Evolutionary conservation across 1,284 basidiomycete species (phyloP), one percentile per base, ranked within the genome.

Genomic region (Apiotrichum laibachii): DNA sequence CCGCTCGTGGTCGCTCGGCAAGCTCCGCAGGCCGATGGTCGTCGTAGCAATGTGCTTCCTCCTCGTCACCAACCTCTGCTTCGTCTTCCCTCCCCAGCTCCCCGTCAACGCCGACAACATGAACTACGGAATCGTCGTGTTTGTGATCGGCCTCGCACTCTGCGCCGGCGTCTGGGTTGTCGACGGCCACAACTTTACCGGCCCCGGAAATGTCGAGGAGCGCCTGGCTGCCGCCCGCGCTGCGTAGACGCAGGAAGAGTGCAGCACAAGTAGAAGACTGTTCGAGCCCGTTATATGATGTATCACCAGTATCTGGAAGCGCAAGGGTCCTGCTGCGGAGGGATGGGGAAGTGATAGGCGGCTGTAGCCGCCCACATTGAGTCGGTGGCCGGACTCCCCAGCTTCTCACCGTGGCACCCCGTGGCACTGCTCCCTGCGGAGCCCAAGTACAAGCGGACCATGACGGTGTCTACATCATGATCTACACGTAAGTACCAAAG

Each of bases 31-130:
- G 0, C 75, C 71, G 0, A 61, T 76, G 50, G 68, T 74, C 64
- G 80, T 80, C 57, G 46, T 72, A 35, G 71, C 76, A 1, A 65
- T 82, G 34, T 53, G 64, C 12, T 82, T 81, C 62, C 75, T 75
- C 2, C 43, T 71, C 12, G 56, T 81, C 37, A 82, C 80, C 6
- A 72, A 72, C 26, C 75, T 81, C 31, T 81, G 81, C 70, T 82
- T 82, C 77, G 60, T 81, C 34, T 81, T 82, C 76, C 81, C 81
- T 2, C 79, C 80, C 10, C 75, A 69, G 11, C 56, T 79, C 0
- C 79, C 79, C 9, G 73, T 77, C 4, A 72, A 68, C 8, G 74
- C 70, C 3, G 64, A 62, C 16, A 75, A 68, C 53, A 81, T 81
- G 80, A 81, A 81, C 67, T 81, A 80, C 62, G 73, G 73, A 10